A percentile compares a stretch with the other conserved stretches of the same genome.
Conservation (phyloP, 345 rosid genomes). For the Eucalyptus microcorys region DNA sequence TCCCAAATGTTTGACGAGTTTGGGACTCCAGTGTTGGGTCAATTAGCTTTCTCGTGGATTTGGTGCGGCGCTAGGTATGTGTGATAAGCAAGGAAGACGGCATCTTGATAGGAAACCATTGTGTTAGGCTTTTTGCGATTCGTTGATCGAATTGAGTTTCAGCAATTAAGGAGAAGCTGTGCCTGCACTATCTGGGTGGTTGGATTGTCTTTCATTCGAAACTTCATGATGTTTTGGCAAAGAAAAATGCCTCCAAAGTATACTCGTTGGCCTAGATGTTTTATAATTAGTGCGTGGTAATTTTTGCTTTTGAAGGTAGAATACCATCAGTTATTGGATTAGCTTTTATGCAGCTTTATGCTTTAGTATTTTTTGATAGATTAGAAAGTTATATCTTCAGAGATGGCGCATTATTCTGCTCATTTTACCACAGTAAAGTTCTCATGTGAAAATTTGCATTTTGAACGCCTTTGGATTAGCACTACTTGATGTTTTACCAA, state of each 20-base stretch:
- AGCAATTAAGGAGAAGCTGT: neutral
- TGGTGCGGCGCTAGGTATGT: neutral
- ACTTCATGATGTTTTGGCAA: neutral
- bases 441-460: neutral
- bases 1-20: neutral
- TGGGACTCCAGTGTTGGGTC: neutral
- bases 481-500: neutral
- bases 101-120: neutral
- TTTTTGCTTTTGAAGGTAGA: neutral
- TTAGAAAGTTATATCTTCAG: neutral
- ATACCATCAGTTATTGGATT: neutral
- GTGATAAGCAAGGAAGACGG: neutral
- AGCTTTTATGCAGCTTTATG: neutral
- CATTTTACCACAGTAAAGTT: neutral
- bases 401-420: neutral
- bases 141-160: neutral
- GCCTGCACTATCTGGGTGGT: neutral
- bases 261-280: neutral
- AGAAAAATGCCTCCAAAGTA: neutral
- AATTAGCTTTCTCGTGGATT: neutral
- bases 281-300: neutral
- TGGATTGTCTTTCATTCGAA: neutral
- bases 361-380: neutral
- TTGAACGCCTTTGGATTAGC: neutral
- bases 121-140: neutral